Conservation (phyloP, 2,329 filamentous ascomycete genomes). For the Fusarium chuoi region DNA sequence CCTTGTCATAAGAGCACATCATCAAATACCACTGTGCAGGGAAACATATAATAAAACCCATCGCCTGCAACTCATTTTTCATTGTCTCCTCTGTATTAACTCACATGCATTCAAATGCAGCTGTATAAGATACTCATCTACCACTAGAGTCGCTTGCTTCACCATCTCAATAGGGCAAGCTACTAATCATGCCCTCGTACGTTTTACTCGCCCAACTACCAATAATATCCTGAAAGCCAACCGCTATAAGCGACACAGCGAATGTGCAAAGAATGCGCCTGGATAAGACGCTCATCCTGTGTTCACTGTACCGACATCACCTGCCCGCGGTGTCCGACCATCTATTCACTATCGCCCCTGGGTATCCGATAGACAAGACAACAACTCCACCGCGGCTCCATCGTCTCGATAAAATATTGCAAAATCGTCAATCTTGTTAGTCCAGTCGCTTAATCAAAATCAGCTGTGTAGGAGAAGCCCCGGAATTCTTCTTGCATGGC, state of each 20-base stretch:
- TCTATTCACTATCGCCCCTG: conserved; percentile 43
- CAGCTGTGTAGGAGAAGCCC: conserved; percentile 96
- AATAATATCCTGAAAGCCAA: conserved; percentile 36
- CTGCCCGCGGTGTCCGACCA: conserved; percentile 36
- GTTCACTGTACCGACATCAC: conserved; percentile 36
- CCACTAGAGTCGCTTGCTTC: conserved; percentile 25
- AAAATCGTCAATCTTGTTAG: conserved; percentile 37
- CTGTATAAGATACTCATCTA: conserved; percentile 32
- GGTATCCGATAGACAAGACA: conserved; percentile 46
- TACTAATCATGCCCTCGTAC: conserved; percentile 18
- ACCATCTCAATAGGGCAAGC: conserved; percentile 22
- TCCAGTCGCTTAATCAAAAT: conserved; percentile 72
- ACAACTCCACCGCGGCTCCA: conserved; percentile 41
- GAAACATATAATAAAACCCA: neutral
- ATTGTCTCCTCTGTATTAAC: conserved; percentile 39
- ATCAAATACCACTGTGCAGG: neutral
- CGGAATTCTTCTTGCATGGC: conserved; percentile 99
- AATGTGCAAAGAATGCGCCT: conserved; percentile 18
- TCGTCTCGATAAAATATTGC: conserved; percentile 38
- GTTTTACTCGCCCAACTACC: conserved; percentile 37
- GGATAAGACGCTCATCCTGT: conserved; percentile 13
- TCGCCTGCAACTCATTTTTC: neutral
- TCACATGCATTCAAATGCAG: conserved; percentile 28
- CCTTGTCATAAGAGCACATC: no score
- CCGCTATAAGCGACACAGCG: conserved; percentile 29